phyloP scores from a whole-genome alignment of 169 alveolate species.

The Perkinsus chesapeaki region DNA sequence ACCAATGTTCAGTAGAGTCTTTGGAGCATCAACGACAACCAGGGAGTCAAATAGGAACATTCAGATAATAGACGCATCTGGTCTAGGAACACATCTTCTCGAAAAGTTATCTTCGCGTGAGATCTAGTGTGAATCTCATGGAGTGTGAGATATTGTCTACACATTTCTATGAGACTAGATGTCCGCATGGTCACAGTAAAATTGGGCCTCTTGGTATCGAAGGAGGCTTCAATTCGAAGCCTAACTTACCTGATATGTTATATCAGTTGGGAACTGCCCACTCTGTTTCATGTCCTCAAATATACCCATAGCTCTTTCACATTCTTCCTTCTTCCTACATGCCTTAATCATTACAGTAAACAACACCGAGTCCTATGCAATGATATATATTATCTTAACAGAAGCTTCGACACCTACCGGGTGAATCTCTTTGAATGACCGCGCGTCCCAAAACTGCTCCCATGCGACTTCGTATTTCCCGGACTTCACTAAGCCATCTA shows the following conservation, averaged over 20 bases:
- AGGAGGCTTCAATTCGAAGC: too few species aligned
- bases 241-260: slow-evolving; percentile 48
- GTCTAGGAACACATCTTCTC: too few species aligned
- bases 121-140: too few species aligned
- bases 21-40: too few species aligned
- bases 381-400: slow-evolving; percentile 4
- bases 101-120: too few species aligned
- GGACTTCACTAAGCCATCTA: slow-evolving; percentile 48
- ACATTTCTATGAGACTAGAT: too few species aligned
- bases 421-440: slow-evolving; percentile 12
- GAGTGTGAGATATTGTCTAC: too few species aligned
- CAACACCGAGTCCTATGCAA: slow-evolving; percentile 48
- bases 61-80: too few species aligned
- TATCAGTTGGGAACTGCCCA: slow-evolving; percentile 35
- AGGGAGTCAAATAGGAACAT: too few species aligned
- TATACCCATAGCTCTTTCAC: slow-evolving; percentile 46
- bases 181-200: too few species aligned
- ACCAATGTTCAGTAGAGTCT: too few species aligned
- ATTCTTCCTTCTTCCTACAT: slow-evolving; percentile 37
- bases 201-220: too few species aligned
- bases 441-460: slow-evolving; percentile 43
- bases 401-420: slow-evolving; percentile 25
- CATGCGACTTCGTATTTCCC: slow-evolving; percentile 45
- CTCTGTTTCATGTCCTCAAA: slow-evolving; percentile 50
- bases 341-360: slow-evolving; percentile 55